A percentile compares a stretch with the other conserved stretches of the same genome.
phyloP scores from a whole-genome alignment of 441 rosid genomes.

The Croton laevigatus region DNA sequence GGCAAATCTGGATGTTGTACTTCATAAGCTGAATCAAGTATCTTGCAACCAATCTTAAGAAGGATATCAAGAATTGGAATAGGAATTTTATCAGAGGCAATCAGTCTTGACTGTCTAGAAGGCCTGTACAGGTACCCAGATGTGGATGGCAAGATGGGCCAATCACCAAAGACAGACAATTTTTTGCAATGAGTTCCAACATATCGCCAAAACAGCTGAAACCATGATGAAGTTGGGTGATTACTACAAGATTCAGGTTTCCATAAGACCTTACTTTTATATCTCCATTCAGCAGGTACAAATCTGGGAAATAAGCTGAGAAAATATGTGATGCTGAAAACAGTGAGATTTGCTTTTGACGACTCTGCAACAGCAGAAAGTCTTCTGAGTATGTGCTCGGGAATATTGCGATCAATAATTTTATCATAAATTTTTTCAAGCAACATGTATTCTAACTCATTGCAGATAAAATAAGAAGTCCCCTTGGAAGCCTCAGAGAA shows the following conservation, averaged over 20 bases:
- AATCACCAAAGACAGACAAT: constrained; percentile 72
- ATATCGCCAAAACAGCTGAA: constrained; percentile 86
- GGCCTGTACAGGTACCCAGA: constrained; percentile 79
- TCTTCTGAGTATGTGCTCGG: constrained; percentile 55
- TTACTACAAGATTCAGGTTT: constrained; percentile 52
- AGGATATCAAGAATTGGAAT: constrained; percentile 57
- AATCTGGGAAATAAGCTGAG: constrained; percentile 69
- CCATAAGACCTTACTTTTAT: constrained; percentile 69
- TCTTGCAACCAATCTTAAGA: constrained; percentile 87
- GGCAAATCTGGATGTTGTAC: constrained; percentile 80
- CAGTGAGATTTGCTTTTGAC: constrained; percentile 57
- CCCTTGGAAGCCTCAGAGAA: constrained; percentile 58
- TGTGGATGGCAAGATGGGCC: constrained; percentile 96
- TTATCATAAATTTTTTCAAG: constrained; percentile 68
- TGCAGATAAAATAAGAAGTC: constrained; percentile 65
- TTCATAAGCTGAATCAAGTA: constrained; percentile 53
- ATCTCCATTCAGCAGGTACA: constrained; percentile 88
- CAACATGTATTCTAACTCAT: constrained; percentile 67
- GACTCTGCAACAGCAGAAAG: constrained; percentile 73
- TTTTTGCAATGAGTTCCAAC: constrained; percentile 60
- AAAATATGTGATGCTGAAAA: constrained; percentile 56
- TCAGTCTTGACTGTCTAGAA: constrained; percentile 74
- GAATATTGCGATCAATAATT: constrained; percentile 72
- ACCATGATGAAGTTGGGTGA: constrained; percentile 86
- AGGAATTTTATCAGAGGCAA: constrained; percentile 64